Evolutionary conservation across 106 monocot species (phyloP).

Genomic region (Amphibolis antarctica): DNA sequence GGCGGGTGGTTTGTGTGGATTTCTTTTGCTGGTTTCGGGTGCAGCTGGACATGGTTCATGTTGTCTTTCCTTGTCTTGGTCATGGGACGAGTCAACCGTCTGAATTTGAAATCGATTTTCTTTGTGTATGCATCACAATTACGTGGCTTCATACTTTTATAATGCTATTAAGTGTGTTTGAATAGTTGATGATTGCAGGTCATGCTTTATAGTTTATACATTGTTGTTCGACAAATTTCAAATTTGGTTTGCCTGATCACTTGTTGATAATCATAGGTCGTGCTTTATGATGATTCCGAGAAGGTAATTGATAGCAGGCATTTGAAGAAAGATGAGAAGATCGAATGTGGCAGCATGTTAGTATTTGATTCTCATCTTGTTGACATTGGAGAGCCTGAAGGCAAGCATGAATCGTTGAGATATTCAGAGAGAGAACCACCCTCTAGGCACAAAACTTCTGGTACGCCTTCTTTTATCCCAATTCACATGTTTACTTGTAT

Average conservation of each 20-base stretch:
- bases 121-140: no score
- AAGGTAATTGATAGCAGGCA: conserved; percentile 55
- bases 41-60: no score
- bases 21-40: neutral
- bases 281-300: conserved; percentile 50
- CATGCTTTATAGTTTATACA: neutral
- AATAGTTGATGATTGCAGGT: no score
- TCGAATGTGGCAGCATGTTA: conserved; percentile 44
- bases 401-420: conserved; percentile 4
- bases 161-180: no score
- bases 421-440: neutral
- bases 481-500: neutral
- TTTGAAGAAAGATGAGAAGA: conserved; percentile 44
- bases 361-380: conserved; percentile 64
- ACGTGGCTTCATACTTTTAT: no score
- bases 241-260: neutral
- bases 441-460: neutral
- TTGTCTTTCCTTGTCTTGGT: no score
- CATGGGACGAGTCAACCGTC: no score
- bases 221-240: neutral
- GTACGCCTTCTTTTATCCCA: neutral
- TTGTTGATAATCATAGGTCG: conserved; percentile 22
- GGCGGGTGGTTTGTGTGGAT: neutral
- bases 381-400: conserved; percentile 42
- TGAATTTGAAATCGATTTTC: no score